Base-by-base conservation (phyloP, 345 rosid species). In the Pistacia integerrima region DNA sequence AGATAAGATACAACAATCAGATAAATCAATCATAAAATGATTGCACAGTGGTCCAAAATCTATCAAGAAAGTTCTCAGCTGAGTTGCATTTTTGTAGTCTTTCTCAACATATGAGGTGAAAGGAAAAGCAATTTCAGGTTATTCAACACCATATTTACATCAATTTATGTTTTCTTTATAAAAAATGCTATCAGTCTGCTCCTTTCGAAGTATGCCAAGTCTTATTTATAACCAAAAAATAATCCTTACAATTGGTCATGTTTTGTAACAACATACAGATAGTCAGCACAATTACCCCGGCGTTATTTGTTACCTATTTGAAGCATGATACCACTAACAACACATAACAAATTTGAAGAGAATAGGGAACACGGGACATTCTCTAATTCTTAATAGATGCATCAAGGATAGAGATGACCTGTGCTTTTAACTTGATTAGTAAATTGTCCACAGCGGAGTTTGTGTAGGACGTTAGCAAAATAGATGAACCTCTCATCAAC, bases 381-480 rank as follows among this genome's bases (percentile, higher is more conserved):
- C 56, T 30, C 63, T 73, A 82, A 77, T 51, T 61, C 46, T 12
- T 28, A 13, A 46, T 30, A 67, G 77, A 41, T 33, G 66, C 67
- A 46, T 59, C 35, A 70, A 82, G 69, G 67, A 85, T 60, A 80
- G 72, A 79, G 67, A 82, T 82, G 73, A 96, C 99, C 99, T 96
- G 99, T 70, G 95, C 85, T 86, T 92, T 93, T 88, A 96, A 78
- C 84, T 96, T 96, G 91, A 92, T 87, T 71, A 96, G 91, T 84
- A 96, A 83, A 89, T 93, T 96, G 86, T 96, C 99, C 78, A 96
- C 88, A 30, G 99, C 99, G 64, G 99, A 90, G 90, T 96, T 96
- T 82, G 99, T 96, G 89, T 93, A 96, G 74, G 99, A 96, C 10
- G 99, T 91, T 77, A 93, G 94, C 87, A 96, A 89, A 82, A 96